A percentile compares a stretch with the other conserved stretches of the same genome.
Conservation (phyloP, 257 asterid genomes). For the Plantago ovata region DNA sequence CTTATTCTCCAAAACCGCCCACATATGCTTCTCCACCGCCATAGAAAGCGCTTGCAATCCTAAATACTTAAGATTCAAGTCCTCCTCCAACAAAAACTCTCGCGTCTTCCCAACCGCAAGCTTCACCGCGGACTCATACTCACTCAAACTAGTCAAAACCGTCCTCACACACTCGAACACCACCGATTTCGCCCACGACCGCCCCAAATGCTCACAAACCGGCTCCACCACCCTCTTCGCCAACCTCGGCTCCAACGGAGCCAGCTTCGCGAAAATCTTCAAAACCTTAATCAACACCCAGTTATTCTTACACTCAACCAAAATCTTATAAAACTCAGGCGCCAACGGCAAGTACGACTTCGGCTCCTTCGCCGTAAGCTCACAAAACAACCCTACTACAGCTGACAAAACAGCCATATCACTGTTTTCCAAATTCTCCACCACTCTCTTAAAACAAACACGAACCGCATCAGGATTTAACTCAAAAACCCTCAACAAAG, state of each 20-base stretch:
- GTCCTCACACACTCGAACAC: conserved; percentile 84
- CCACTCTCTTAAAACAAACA: conserved; percentile 83
- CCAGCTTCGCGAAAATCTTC: conserved; percentile 77
- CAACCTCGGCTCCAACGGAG: conserved; percentile 83
- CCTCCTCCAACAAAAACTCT: conserved; percentile 82
- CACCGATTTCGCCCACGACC: conserved; percentile 76
- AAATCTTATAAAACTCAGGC: conserved; percentile 77
- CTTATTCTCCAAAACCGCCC: conserved; percentile 88
- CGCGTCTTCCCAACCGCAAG: conserved; percentile 68
- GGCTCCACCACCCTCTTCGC: conserved; percentile 75
- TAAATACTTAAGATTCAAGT: conserved; percentile 82
- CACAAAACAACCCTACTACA: conserved; percentile 84
- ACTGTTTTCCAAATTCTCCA: conserved; percentile 65
- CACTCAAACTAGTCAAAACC: conserved; percentile 67
- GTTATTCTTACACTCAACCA: conserved; percentile 78
- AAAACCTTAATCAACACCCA: conserved; percentile 91
- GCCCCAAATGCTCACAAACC: conserved; percentile 75
- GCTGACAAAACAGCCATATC: conserved; percentile 73
- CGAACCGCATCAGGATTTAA: conserved; percentile 83
- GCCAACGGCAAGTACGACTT: conserved; percentile 88
- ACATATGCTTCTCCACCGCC: conserved; percentile 50
- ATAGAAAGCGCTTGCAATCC: conserved; percentile 75
- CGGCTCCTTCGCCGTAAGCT: conserved; percentile 69
- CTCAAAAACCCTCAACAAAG: conserved; percentile 63
- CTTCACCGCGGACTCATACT: conserved; percentile 65